phyloP scores from a whole-genome alignment of 208 protist genomes.

The Crithidia thermophila region DNA sequence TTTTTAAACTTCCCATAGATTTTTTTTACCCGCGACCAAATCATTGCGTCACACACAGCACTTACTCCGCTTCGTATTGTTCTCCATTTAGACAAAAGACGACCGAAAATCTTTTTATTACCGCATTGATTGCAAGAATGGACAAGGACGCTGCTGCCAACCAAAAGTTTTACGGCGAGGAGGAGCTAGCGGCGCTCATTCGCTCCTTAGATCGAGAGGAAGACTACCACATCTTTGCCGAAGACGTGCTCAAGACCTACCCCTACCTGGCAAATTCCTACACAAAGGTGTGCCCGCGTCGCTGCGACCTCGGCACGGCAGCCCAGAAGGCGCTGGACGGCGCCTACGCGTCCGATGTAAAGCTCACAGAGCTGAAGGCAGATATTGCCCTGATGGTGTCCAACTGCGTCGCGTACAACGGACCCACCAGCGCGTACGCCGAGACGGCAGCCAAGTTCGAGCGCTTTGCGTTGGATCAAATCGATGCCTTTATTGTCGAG shows the following conservation, averaged over 20 bases:
- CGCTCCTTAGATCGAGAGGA: conserved; percentile 68
- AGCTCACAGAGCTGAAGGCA: conserved; percentile 48
- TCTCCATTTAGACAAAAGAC: conserved; percentile 16
- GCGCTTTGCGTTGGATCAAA: conserved; percentile 58
- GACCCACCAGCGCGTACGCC: conserved; percentile 47
- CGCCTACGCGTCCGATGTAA: conserved; percentile 64
- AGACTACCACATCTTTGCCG: conserved; percentile 79
- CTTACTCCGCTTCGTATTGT: too few species aligned
- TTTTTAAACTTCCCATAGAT: too few species aligned
- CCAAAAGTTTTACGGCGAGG: conserved; percentile 50
- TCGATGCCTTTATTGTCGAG: conserved; percentile 57
- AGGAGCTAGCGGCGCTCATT: conserved; percentile 69
- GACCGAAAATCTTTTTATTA: not conserved
- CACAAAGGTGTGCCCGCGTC: conserved; percentile 68
- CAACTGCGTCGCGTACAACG: conserved; percentile 89
- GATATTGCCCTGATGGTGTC: conserved; percentile 85
- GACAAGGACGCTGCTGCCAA: not conserved
- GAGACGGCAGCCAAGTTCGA: conserved; percentile 65
- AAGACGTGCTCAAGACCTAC: conserved; percentile 77
- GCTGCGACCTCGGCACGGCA: conserved; percentile 79
- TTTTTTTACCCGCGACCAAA: too few species aligned
- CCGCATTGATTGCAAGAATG: not conserved
- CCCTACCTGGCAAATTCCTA: conserved; percentile 77
- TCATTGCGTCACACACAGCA: too few species aligned
- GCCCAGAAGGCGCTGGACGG: conserved; percentile 58